Evolutionary conservation across 805 yeast genomes (phyloP), one percentile per base, ranked within the genome.

Genomic region (Tetrapisispora iriomotensis): DNA sequence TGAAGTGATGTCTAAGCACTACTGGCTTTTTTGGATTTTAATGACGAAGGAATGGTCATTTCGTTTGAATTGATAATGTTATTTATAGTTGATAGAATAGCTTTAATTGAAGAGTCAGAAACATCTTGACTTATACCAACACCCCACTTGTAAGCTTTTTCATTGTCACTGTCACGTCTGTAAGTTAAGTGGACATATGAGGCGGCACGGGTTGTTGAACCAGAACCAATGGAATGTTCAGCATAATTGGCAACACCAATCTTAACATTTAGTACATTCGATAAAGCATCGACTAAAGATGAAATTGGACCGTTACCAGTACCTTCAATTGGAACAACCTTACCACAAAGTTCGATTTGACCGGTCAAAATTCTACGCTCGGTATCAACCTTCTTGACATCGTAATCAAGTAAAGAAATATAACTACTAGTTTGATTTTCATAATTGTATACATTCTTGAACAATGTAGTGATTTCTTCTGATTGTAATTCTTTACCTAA

Each of bases 101-200:
- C 75, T 50, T 73, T 71, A 45, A 84, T 73, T 8, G 88, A 78
- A 20, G 94, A 85, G 56, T 79, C 79, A 12, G 88, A 76, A 29
- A 81, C 86, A 62, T 84, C 92, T 59, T 77, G 86, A 56, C 82
- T 79, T 45, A 85, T 77, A 50, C 94, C 94, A 40, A 85, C 85
- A 60, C 95, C 95, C 94, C 94, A 84, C 48, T 70, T 77, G 52
- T 45, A 68, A 67, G 48, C 39, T 13, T 40, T 36, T 33, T 44
- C 46, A 22, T 47, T 44, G 18, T 44, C 44, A 20, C 28, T 27
- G 14, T 37, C 32, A 34, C 43, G 41, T 46, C 45, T 45, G 34
- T 45, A 50, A 8, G 46, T 44, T 20, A 52, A 18, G 28, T 50
- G 53, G 17, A 75, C 72, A 51, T 79, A 83, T n/a, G 90, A 74